These are phyloP conservation scores for Turritis glabra DNA, from an alignment of 345 rosid genomes.

Conservation along the genomic window DNA sequence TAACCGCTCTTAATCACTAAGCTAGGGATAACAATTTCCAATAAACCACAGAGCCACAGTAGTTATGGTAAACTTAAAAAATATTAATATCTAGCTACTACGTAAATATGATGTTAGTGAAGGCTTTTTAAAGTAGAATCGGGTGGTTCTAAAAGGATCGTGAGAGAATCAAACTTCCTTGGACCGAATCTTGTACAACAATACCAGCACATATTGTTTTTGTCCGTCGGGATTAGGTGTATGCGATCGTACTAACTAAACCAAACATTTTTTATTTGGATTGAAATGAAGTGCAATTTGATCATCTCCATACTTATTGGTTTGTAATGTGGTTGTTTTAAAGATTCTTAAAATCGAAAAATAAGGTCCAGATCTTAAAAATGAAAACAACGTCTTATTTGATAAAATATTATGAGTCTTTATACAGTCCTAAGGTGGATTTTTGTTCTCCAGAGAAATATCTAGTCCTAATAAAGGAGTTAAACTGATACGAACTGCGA, in stretches of 20 bases:
- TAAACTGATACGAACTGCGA: not conserved
- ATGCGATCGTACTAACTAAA: not conserved
- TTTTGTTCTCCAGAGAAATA: not conserved
- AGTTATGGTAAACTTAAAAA: too few relatives aligned
- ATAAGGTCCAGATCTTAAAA: too few relatives aligned
- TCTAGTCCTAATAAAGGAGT: not conserved
- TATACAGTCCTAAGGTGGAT: not conserved
- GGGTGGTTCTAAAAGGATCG: not conserved
- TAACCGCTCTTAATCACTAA: too few relatives aligned
- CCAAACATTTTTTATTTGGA: not conserved
- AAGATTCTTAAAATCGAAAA: not conserved
- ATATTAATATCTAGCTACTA: too few relatives aligned
- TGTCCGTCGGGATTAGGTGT: not conserved
- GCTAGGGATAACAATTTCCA: too few relatives aligned
- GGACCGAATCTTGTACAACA: slow-evolving; percentile 7
- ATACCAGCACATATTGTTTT: slow-evolving; percentile 11
- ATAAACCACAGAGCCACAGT: too few relatives aligned
- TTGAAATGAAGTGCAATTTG: not conserved
- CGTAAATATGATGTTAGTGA: not conserved
- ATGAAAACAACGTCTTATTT: too few relatives aligned
- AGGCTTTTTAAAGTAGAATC: not conserved
- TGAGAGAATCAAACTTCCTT: slow-evolving; percentile 5
- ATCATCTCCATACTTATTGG: not conserved
- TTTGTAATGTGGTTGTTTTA: not conserved
- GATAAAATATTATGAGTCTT: not conserved